Percentiles rank a stretch among this genome's conserved stretches.
Evolutionary conservation across 805 yeast species (phyloP).

Genomic region (Monosporozyma aerobia): DNA sequence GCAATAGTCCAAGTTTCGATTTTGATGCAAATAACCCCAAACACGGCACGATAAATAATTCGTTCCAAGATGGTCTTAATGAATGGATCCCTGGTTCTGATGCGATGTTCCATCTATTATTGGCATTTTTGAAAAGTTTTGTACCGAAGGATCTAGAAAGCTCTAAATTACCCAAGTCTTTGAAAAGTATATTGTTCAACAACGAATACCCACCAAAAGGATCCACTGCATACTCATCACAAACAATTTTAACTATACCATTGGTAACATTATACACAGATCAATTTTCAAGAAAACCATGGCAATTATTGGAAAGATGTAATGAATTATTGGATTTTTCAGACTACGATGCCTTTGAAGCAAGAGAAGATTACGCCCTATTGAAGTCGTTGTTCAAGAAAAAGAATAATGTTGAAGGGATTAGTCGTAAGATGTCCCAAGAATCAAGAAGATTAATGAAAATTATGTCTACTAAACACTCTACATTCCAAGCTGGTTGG

Average conservation of each 20-base stretch:
- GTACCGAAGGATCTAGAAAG: slow-evolving; percentile 54
- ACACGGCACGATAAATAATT: slow-evolving; percentile 18
- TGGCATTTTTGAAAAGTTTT: slow-evolving; percentile 72
- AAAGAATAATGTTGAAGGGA: slow-evolving; percentile 40
- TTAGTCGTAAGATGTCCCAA: slow-evolving; percentile 55
- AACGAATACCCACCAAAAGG: slow-evolving; percentile 69
- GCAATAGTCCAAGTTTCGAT: slow-evolving; percentile 22
- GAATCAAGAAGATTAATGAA: slow-evolving; percentile 57
- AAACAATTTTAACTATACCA: slow-evolving; percentile 47
- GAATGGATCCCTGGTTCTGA: slow-evolving; percentile 76
- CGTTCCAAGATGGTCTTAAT: slow-evolving; percentile 61
- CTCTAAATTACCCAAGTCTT: slow-evolving; percentile 47
- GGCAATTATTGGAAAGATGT: slow-evolving; percentile 52
- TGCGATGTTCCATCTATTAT: slow-evolving; percentile 72
- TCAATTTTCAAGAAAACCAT: slow-evolving; percentile 36
- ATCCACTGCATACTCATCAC: slow-evolving; percentile 29
- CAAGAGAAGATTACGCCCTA: slow-evolving; percentile 69
- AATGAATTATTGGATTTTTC: slow-evolving; percentile 58
- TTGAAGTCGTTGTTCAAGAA: slow-evolving; percentile 62
- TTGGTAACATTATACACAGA: slow-evolving; percentile 49
- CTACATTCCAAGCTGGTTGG: slow-evolving; percentile 37
- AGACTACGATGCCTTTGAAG: slow-evolving; percentile 57
- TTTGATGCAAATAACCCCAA: slow-evolving; percentile 11
- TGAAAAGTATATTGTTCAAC: slow-evolving; percentile 55
- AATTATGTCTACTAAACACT: slow-evolving; percentile 32